Percentiles rank a stretch among this genome's conserved stretches.
Conservation (phyloP, 768 basidiomycete genomes). For the Kwoniella europaea region DNA sequence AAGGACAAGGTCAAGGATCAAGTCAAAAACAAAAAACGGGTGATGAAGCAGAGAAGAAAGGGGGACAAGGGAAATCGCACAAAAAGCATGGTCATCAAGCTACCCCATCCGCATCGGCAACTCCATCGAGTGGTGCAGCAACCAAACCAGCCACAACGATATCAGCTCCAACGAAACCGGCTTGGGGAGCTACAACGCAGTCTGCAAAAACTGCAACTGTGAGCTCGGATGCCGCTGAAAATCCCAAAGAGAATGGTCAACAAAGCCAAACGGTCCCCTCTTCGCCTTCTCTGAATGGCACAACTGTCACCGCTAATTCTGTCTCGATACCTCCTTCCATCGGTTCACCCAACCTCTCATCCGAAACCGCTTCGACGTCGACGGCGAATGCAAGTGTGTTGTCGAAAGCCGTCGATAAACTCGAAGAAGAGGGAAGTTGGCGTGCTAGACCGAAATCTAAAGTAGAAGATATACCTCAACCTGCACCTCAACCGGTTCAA, state of each 20-base stretch:
- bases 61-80: constrained; percentile 16
- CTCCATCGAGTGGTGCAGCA: background rate
- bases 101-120: constrained; percentile 3
- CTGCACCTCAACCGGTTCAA: background rate
- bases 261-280: constrained; percentile 25
- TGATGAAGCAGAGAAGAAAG: constrained; percentile 22
- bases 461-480: constrained; percentile 7
- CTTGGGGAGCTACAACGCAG: constrained; percentile 25
- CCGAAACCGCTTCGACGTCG: constrained; percentile 27
- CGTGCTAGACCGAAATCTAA: constrained; percentile 20
- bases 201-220: constrained; percentile 3
- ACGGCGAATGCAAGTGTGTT: constrained; percentile 23
- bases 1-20: background rate
- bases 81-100: constrained; percentile 23
- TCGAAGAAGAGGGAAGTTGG: constrained; percentile 39
- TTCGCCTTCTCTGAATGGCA: constrained; percentile 32
- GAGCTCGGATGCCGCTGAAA: background rate
- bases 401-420: constrained; percentile 17
- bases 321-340: constrained; percentile 17
- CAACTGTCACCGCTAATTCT: constrained; percentile 28
- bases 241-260: constrained; percentile 2
- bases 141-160: constrained; percentile 5
- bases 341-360: constrained; percentile 16
- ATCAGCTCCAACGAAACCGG: constrained; percentile 19
- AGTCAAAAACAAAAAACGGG: constrained; percentile 12